A percentile compares a stretch with the other conserved stretches of the same genome.
phyloP scores from a whole-genome alignment of 169 alveolate species.

The Miamiensis avidus region DNA sequence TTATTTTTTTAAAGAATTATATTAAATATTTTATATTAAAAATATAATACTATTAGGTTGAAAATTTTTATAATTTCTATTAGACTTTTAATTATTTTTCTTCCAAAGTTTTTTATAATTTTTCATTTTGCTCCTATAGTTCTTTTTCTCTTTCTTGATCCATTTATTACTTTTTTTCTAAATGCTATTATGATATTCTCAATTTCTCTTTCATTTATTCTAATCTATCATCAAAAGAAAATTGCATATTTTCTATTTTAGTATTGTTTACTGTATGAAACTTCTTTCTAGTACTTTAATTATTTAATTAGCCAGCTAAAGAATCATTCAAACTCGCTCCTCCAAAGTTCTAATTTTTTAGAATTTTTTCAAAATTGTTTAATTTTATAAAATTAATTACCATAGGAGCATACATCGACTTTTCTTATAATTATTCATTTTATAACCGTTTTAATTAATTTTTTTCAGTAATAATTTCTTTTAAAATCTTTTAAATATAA shows the following conservation, averaged over 20 bases:
- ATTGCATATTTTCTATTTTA: background rate
- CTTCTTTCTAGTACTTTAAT: background rate
- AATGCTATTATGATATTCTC: background rate
- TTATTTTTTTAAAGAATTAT: background rate
- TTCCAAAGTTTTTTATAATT: background rate
- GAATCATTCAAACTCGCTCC: background rate
- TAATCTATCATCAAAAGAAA: background rate
- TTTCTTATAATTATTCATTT: background rate
- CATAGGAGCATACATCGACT: background rate
- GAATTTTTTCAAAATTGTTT: background rate
- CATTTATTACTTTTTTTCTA: background rate
- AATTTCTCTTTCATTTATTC: background rate
- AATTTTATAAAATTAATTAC: too few species aligned
- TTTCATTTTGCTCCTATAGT: background rate
- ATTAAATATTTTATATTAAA: too few species aligned
- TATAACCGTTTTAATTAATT: background rate
- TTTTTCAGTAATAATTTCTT: background rate
- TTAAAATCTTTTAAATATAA: background rate
- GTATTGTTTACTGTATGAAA: too few species aligned
- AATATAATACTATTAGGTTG: too few species aligned
- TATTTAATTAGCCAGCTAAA: background rate
- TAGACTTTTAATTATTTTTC: background rate
- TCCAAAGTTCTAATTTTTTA: too few species aligned
- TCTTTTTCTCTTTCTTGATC: background rate
- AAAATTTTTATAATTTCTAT: too few species aligned